Evolutionary conservation across 192 early-diverging fungal genomes (phyloP).

Genomic region (Phlyctochytrium bullatum): DNA sequence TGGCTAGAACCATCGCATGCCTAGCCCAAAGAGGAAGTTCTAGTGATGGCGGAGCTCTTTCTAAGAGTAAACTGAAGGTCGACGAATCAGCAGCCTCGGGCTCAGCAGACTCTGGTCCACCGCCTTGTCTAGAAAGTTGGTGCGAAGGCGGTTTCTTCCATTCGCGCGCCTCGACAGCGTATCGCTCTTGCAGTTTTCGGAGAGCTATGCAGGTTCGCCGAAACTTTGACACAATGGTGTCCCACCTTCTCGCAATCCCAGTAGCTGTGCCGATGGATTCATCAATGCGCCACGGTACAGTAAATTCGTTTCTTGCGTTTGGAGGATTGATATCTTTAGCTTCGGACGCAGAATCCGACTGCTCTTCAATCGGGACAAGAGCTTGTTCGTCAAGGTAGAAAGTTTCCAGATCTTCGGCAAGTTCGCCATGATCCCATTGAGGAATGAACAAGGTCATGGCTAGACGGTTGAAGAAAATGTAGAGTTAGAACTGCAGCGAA

Average conservation of each 20-base stretch:
- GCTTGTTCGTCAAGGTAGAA: background rate
- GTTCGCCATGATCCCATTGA: conserved; percentile 28
- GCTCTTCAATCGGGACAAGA: background rate
- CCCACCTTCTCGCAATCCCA: conserved; percentile 20
- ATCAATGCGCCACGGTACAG: conserved; percentile 17
- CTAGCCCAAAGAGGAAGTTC: conserved; percentile 12
- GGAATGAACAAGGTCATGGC: conserved; percentile 28
- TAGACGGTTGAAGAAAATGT: conserved; percentile 5
- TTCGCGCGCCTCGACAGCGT: conserved; percentile 8
- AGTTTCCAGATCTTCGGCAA: background rate
- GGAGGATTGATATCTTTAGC: background rate
- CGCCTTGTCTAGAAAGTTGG: too few relatives aligned
- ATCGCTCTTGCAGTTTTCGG: conserved; percentile 5
- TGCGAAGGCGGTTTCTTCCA: background rate
- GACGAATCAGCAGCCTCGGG: background rate
- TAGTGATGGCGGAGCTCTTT: background rate
- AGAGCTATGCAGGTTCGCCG: conserved; percentile 14
- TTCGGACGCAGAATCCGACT: background rate
- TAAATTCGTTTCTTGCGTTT: too few relatives aligned
- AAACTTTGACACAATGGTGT: conserved; percentile 22
- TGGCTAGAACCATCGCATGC: conserved; percentile 42
- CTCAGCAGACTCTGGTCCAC: too few relatives aligned
- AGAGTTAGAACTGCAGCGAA: background rate
- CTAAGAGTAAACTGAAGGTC: background rate
- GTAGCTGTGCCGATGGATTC: background rate